Evolutionary conservation across 2,329 filamentous ascomycete genomes (phyloP), one percentile per base, ranked within the genome.

Genomic region (Chaetomium globosum): DNA sequence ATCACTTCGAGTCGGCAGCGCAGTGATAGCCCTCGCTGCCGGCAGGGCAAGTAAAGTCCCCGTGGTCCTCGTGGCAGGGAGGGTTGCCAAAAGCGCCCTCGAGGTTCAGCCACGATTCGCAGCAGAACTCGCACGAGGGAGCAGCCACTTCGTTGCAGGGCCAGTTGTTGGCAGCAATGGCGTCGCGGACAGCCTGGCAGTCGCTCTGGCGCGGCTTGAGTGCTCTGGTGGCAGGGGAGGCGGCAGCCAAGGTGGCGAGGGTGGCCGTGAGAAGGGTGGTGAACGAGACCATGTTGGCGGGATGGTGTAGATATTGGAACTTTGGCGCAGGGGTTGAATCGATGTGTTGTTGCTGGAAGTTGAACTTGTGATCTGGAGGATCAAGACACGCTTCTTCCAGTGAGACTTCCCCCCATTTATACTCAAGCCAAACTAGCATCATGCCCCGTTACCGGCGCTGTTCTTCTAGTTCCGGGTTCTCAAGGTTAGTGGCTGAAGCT

Each of bases 21-120:
- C 55, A 58, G 55, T 58, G 55, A n/a, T 46, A 58, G 13, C 55
- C 36, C 12, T 46, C 26, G 8, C 13, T 23, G 19, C 36, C 55
- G 6, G 54, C 31, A 43, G 54, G 33, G 19, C 55, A 58, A 39
- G 46, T 39, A 16, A 58, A 58, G 3, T 58, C 36, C 3, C 55
- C 55, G 19, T 58, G 55, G 36, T 58, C 36, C 31, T 58, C 55
- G 36, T 58, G 55, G 55, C 55, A 58, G 2, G 55, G 55, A 4
- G 55, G 55, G 39, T 58, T 26, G 23, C 39, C 55, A 31, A 30
- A 31, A 6, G 55, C 55, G 23, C 13, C 36, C 8, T 7, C 13
- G 36, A 58, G 55, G 28, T 58, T 30, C 55, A 58, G 55, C 55
- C 36, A 46, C 16, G 13, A 8, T 4, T 46, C 55, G 23, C 55